Evolutionary conservation across 2,329 filamentous ascomycete genomes (phyloP), one percentile per base, ranked within the genome.

Genomic region (Clarireedia sp.): DNA sequence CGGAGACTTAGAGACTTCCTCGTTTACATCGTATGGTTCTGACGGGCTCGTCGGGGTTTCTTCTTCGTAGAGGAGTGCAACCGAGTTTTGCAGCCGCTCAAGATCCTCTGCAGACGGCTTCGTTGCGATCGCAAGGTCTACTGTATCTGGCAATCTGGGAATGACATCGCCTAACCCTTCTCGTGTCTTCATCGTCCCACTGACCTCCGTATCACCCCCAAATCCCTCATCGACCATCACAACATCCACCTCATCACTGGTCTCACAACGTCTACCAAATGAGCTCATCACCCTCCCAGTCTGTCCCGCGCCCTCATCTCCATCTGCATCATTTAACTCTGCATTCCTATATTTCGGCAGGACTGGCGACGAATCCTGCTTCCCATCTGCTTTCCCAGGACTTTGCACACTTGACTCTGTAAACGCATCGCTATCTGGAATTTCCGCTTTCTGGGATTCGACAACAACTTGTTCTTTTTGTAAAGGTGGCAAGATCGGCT

Each of bases 371-470:
- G 38, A 41, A 41, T 17, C 17, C 9, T 14, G 8, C 24, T 21
- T 33, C 36, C 38, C 29, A 12, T 14, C 10, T 5, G 26, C 21
- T 5, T 54, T 48, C 23, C 40, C 29, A 7, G 44, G 43, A 23
- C 29, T 48, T 17, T 26, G 51, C 14, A 48, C 29, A 54, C 51
- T 54, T 17, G 51, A 41, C 29, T 45, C 50, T 12, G 50, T 43
- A 26, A 50, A 19, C 23, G 17, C 56, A 38, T 57, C 56, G 26
- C 56, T 57, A 17, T 57, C 56, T 17, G 52, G 56, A 43, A 57
- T 55, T 29, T 57, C 55, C 19, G 2, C 12, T 14, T 38, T 33
- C n/a, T 24, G 38, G 14, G 1, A 7, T 38, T 53, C 29, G 16
- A 40, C 14, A 16, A 23, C n/a, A 16, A 14, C 21, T 23, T 33